Conservation (phyloP, 305 asterid genomes). For the Salvia sclarea region DNA sequence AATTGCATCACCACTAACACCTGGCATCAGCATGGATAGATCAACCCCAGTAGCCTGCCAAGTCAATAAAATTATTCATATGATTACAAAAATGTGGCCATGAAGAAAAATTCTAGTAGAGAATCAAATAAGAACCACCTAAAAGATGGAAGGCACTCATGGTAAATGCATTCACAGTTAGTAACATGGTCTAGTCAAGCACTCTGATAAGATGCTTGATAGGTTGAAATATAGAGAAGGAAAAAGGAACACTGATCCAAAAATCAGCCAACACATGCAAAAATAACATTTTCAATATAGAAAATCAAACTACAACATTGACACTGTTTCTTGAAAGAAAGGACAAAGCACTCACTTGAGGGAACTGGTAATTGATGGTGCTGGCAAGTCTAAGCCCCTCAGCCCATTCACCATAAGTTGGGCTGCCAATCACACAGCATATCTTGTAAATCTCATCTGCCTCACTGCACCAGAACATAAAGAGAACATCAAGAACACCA, state of each 20-base stretch:
- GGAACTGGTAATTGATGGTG: slow-evolving; percentile 69
- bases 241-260: too few species aligned
- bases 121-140: slow-evolving; percentile 22
- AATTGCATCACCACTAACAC: slow-evolving; percentile 76
- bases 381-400: slow-evolving; percentile 82
- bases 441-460: slow-evolving; percentile 89
- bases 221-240: neutral
- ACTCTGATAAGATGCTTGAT: neutral
- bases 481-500: slow-evolving; percentile 20
- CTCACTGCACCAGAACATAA: slow-evolving; percentile 57
- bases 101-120: neutral
- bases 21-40: slow-evolving; percentile 67
- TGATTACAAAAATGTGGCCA: neutral
- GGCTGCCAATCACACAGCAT: slow-evolving; percentile 82
- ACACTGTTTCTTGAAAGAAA: slow-evolving; percentile 5
- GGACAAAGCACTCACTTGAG: slow-evolving; percentile 49
- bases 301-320: neutral
- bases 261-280: too few species aligned
- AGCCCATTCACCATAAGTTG: slow-evolving; percentile 63
- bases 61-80: neutral
- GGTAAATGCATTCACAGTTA: neutral
- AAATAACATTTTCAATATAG: too few species aligned
- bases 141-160: neutral
- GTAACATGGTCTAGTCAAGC: neutral
- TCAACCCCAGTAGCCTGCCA: slow-evolving; percentile 66